Evolutionary conservation across 2,329 filamentous ascomycete genomes (phyloP).

Genomic region (Colletotrichum sp.): DNA sequence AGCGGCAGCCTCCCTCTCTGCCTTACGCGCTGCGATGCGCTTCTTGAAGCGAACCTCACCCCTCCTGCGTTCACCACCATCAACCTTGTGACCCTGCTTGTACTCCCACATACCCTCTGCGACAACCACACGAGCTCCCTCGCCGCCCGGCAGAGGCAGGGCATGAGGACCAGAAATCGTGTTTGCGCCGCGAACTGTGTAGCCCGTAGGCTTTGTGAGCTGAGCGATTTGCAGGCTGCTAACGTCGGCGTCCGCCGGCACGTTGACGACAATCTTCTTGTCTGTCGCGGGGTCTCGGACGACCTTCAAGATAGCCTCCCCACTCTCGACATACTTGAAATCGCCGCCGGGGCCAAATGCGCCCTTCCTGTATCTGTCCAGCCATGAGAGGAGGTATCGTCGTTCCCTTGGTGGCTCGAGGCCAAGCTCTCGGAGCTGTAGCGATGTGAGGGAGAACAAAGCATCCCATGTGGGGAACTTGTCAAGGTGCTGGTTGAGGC

Average conservation of each 20-base stretch:
- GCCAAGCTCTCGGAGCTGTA: constrained; percentile 81
- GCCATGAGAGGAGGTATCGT: constrained; percentile 86
- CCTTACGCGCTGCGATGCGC: constrained; percentile 78
- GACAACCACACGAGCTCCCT: constrained; percentile 69
- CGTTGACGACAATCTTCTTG: constrained; percentile 58
- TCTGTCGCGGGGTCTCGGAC: constrained; percentile 45
- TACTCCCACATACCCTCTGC: constrained; percentile 95
- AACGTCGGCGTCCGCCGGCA: constrained; percentile 50
- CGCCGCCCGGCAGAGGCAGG: constrained; percentile 68
- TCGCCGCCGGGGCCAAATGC: constrained; percentile 84
- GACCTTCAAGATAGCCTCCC: constrained; percentile 56
- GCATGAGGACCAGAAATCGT: constrained; percentile 79
- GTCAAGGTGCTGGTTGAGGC: constrained; percentile 78
- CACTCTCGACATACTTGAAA: constrained; percentile 70
- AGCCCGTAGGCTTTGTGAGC: constrained; percentile 46
- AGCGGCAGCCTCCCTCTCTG: constrained; percentile 55
- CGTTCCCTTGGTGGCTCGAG: constrained; percentile 85
- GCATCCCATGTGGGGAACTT: constrained; percentile 93
- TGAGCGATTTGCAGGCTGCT: constrained; percentile 29
- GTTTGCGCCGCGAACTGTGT: constrained; percentile 71
- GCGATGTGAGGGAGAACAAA: constrained; percentile 81
- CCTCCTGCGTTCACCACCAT: constrained; percentile 91
- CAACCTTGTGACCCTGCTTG: constrained; percentile 85
- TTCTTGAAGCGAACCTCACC: constrained; percentile 88
- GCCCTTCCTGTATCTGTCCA: constrained; percentile 81